Evolutionary conservation across 805 yeast genomes (phyloP), one percentile per base, ranked within the genome.

Genomic region (Starmerella scarabaei): DNA sequence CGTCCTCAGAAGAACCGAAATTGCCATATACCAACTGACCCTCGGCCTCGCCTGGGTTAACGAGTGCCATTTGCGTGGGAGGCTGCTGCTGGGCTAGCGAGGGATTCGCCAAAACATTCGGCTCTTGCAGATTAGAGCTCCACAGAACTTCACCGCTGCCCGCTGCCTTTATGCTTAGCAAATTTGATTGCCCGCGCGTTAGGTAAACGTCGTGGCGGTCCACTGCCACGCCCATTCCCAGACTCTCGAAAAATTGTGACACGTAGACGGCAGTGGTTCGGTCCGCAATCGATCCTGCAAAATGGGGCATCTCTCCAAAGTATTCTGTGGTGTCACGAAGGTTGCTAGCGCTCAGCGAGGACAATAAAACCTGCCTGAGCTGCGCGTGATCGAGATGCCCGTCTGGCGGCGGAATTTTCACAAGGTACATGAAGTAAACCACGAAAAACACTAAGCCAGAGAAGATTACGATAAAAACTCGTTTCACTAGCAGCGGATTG

Each of bases 201-300:
- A 80, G 54, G 50, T 68, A 79, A 1, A 77, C 68, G 35, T 65
- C 65, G 39, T 74, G 58, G 38, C 44, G 35, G 18, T 48, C 47
- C 21, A 35, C 37, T 14, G 32, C 24, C 11, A 49, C 43, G 21
- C 63, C 60, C 17, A 85, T 45, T 2, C 81, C 80, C 46, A 75
- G 72, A 38, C 73, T 68, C 18, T 59, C 55, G 59, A 80, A 73
- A 36, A 72, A 71, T 19, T 69, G 70, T 44, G 72, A 66, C 14
- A 86, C 64, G 54, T 77, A 84, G 42, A 69, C 66, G 2, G 84
- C 77, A 28, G 85, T 60, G 0, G 88, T 70, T 43, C 74, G 59
- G 57, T 84, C 95, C 16, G 94, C 97, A 14, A 74, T 71, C 2
- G 96, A 78, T 3, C 97, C 97, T 0, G 95, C 75, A 48, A 79